These are phyloP conservation scores for Patellaria atrata DNA, from an alignment of 495 filamentous ascomycete genomes.

Conservation along the genomic window DNA sequence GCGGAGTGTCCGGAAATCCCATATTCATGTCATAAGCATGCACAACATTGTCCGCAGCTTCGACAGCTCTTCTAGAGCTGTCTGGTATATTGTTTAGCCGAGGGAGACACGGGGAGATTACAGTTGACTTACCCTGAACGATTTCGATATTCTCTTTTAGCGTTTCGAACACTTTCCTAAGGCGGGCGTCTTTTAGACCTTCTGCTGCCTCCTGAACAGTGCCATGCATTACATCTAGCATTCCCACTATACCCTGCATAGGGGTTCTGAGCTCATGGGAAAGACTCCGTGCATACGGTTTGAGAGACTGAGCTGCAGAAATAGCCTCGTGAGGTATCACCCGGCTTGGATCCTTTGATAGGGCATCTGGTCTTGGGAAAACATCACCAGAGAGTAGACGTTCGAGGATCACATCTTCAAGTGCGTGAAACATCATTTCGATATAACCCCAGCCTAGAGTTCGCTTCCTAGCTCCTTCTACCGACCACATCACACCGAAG, in stretches of 20 bases:
- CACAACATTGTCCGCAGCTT: constrained; percentile 74
- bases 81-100: constrained; percentile 30
- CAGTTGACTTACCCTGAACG: constrained; percentile 44
- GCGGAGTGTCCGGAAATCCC: constrained; percentile 50
- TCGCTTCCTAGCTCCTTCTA: constrained; percentile 42
- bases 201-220: constrained; percentile 58
- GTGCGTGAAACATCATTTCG: constrained; percentile 59
- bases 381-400: constrained; percentile 39
- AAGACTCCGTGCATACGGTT: constrained; percentile 63
- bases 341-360: constrained; percentile 17
- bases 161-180: constrained; percentile 43
- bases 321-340: constrained; percentile 39
- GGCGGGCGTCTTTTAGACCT: constrained; percentile 34
- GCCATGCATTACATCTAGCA: constrained; percentile 76
- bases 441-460: constrained; percentile 53
- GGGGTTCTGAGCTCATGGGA: constrained; percentile 72
- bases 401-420: constrained; percentile 56
- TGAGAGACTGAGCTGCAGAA: constrained; percentile 48
- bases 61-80: constrained; percentile 62
- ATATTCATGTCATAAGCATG: constrained; percentile 81
- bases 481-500: constrained; percentile 63
- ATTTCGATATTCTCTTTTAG: constrained; percentile 63
- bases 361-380: constrained; percentile 23
- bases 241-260: constrained; percentile 76
- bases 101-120: not conserved